Evolutionary conservation across 108 stramenopile genomes (phyloP).

Genomic region (Cyclotella cryptica): DNA sequence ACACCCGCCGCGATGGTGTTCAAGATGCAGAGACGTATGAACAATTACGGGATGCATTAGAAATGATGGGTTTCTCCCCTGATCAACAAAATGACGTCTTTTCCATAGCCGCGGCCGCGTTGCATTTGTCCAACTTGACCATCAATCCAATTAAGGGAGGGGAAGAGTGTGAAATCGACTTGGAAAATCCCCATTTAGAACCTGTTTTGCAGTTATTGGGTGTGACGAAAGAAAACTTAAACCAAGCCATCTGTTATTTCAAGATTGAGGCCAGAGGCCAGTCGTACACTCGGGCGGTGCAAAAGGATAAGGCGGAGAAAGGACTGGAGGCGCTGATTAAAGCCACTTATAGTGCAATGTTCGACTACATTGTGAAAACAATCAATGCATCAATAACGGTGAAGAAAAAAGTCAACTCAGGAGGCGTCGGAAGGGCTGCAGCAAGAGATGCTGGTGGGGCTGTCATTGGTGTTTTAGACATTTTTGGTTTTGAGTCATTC

Average conservation of each 20-base stretch:
- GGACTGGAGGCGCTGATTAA: conserved; percentile 94
- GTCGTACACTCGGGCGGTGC: conserved; percentile 62
- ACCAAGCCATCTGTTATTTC: conserved; percentile 76
- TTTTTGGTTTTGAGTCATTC: conserved; percentile 98
- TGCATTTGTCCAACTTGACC: conserved; percentile 68
- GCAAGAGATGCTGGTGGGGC: conserved; percentile 41
- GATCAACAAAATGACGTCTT: conserved; percentile 57
- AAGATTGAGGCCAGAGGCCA: conserved; percentile 81
- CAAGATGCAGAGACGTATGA: conserved; percentile 55
- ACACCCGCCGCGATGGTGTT: conserved; percentile 63
- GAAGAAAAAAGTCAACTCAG: conserved; percentile 39
- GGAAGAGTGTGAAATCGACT: conserved; percentile 60
- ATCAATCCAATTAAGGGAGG: conserved; percentile 64
- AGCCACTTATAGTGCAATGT: conserved; percentile 90
- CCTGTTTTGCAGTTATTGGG: conserved; percentile 74
- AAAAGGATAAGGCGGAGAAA: conserved; percentile 82
- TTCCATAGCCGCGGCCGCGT: conserved; percentile 52
- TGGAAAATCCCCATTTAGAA: conserved; percentile 48
- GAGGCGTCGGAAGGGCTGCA: neutral
- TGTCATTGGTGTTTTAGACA: conserved; percentile 94
- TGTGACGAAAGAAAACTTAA: conserved; percentile 74
- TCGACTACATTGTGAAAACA: conserved; percentile 79
- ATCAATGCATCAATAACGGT: conserved; percentile 73
- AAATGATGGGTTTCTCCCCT: conserved; percentile 59
- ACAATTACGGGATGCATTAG: conserved; percentile 55